Conservation (phyloP, 1,139 yeast species). For the Debaryomycetaceae sp. region DNA sequence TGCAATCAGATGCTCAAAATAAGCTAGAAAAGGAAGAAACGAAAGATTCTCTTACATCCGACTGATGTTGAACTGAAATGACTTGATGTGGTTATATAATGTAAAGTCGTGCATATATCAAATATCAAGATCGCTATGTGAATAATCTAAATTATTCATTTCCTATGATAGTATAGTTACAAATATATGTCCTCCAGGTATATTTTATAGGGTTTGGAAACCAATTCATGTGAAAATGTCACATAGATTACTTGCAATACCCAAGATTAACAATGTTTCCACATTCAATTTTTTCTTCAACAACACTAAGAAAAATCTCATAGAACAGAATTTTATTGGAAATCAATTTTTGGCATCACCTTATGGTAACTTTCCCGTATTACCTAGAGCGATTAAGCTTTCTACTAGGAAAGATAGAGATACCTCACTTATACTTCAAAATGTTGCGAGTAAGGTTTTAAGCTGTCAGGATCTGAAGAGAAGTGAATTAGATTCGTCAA, state of each 20-base stretch:
- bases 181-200: not conserved
- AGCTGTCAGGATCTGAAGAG: constrained; percentile 39
- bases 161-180: no score
- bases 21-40: not conserved
- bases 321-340: constrained; percentile 34
- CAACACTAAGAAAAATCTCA: constrained; percentile 29
- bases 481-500: constrained; percentile 18
- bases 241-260: constrained; percentile 18
- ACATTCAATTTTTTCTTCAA: constrained; percentile 40
- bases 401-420: not conserved
- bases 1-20: not conserved
- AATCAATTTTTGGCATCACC: constrained; percentile 24
- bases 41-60: no score
- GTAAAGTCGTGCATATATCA: not conserved
- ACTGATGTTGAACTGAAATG: no score
- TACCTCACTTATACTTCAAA: constrained; percentile 15
- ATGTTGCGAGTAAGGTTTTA: constrained; percentile 34
- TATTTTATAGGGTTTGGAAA: not conserved
- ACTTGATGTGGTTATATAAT: not conserved
- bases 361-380: constrained; percentile 4
- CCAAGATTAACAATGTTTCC: constrained; percentile 26
- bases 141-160: not conserved
- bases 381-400: constrained; percentile 1
- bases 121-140: not conserved
- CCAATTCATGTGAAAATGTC: constrained; percentile 13